Evolutionary conservation across 768 basidiomycete genomes (phyloP).

Genomic region (Rhodotorula paludigena): DNA sequence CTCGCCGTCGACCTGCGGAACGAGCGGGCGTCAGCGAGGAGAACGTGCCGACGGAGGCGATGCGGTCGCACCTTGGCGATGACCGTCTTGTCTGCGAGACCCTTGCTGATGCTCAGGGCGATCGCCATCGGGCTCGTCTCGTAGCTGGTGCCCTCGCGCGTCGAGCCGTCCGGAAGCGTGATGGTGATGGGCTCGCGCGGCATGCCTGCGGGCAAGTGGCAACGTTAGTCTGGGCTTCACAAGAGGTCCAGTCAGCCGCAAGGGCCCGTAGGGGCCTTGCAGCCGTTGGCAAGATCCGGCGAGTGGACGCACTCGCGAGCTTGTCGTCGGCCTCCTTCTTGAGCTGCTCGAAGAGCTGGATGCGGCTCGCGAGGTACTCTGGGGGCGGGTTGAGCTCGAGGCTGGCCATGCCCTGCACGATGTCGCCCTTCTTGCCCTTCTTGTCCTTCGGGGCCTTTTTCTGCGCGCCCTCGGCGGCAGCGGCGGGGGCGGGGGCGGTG

Average conservation of each 20-base stretch:
- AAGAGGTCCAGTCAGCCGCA: conserved; percentile 3
- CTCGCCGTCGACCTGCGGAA: conserved; percentile 64
- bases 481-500: not conserved
- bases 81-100: conserved; percentile 78
- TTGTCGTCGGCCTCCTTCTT: conserved; percentile 77
- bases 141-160: conserved; percentile 81
- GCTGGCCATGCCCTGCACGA: conserved; percentile 32
- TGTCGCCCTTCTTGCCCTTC: conserved; percentile 44
- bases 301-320: conserved; percentile 60
- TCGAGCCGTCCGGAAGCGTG: conserved; percentile 79
- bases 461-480: conserved; percentile 1
- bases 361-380: conserved; percentile 79
- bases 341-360: conserved; percentile 81
- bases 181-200: conserved; percentile 76
- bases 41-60: not conserved
- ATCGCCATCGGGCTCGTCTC: conserved; percentile 89
- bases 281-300: not conserved
- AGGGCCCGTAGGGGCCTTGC: no score
- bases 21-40: not conserved
- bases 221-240: no score
- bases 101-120: conserved; percentile 79
- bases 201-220: conserved; percentile 47
- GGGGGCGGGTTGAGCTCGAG: conserved; percentile 58
- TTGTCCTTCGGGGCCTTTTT: conserved; percentile 44
- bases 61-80: conserved; percentile 71